Evolutionary conservation across 192 early-diverging fungal species (phyloP).

Genomic region (Gaertneriomyces sp.): DNA sequence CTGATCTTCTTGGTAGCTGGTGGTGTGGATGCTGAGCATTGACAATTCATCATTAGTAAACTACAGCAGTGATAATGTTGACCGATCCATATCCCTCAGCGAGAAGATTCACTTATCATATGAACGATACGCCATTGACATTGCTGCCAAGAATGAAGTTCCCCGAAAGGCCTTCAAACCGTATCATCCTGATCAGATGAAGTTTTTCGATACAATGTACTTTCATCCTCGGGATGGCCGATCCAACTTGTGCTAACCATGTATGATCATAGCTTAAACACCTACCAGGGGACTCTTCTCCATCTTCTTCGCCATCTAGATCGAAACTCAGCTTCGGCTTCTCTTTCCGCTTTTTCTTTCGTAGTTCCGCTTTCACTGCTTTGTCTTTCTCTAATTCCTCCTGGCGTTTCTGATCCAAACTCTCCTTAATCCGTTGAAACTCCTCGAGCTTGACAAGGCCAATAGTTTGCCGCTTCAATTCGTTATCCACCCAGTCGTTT

Average conservation of each 20-base stretch:
- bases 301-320: constrained; percentile 41
- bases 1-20: constrained; percentile 41
- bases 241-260: neutral
- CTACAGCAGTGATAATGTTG: too few relatives aligned
- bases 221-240: constrained; percentile 14
- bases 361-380: constrained; percentile 47
- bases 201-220: constrained; percentile 2
- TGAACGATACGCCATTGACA: neutral
- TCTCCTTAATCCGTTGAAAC: constrained; percentile 79
- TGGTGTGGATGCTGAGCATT: too few relatives aligned
- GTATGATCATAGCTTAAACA: too few relatives aligned
- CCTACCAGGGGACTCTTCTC: constrained; percentile 5
- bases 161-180: neutral
- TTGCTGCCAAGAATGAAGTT: neutral
- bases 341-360: constrained; percentile 59
- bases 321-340: constrained; percentile 76
- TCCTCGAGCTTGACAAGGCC: constrained; percentile 87
- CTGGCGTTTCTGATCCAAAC: constrained; percentile 60
- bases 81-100: constrained; percentile 28
- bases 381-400: constrained; percentile 67
- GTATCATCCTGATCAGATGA: neutral
- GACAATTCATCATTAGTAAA: too few relatives aligned
- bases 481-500: constrained; percentile 71
- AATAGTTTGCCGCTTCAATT: constrained; percentile 82
- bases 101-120: constrained; percentile 52